Percentiles rank a stretch among this genome's conserved stretches.
phyloP scores from a whole-genome alignment of 1,284 basidiomycete species.

The Stygiomarasmius scandens region DNA sequence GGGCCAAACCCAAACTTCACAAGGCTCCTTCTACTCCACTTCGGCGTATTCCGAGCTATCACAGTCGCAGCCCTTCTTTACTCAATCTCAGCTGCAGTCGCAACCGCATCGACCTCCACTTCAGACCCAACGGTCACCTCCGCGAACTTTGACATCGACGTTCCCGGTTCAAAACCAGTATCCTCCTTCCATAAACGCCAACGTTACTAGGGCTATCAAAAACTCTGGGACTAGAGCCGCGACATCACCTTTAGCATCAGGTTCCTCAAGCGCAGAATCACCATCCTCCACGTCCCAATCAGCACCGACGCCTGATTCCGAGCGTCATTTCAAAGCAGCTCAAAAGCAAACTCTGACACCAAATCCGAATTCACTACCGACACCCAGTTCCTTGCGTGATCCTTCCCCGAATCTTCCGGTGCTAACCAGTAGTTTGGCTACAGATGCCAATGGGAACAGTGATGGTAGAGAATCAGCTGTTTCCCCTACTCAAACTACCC shows the following conservation, averaged over 20 bases:
- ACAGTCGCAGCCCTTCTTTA: constrained; percentile 22
- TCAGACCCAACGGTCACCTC: constrained; percentile 15
- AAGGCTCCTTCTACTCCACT: not conserved
- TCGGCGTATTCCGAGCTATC: not conserved
- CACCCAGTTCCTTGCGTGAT: not conserved
- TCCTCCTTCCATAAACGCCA: constrained; percentile 15
- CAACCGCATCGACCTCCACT: constrained; percentile 9
- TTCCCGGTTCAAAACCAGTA: constrained; percentile 18
- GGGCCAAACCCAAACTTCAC: constrained; percentile 24
- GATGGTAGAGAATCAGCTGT: no score
- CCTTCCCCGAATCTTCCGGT: constrained; percentile 8
- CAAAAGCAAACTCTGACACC: not conserved
- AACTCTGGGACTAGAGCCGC: not conserved
- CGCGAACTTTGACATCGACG: constrained; percentile 17
- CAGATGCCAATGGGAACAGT: no score
- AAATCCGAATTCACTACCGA: not conserved
- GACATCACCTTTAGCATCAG: not conserved
- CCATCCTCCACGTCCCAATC: not conserved
- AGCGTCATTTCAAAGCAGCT: not conserved
- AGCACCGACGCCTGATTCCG: not conserved
- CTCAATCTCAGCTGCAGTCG: constrained; percentile 17
- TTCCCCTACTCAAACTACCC: no score
- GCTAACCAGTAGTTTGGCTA: constrained; percentile 1
- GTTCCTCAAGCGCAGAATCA: not conserved
- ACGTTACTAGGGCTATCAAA: not conserved